Percentiles rank a stretch among this genome's conserved stretches.
Evolutionary conservation across 179 eudicot species (phyloP).

Genomic region (Sideroxylon spinosum): DNA sequence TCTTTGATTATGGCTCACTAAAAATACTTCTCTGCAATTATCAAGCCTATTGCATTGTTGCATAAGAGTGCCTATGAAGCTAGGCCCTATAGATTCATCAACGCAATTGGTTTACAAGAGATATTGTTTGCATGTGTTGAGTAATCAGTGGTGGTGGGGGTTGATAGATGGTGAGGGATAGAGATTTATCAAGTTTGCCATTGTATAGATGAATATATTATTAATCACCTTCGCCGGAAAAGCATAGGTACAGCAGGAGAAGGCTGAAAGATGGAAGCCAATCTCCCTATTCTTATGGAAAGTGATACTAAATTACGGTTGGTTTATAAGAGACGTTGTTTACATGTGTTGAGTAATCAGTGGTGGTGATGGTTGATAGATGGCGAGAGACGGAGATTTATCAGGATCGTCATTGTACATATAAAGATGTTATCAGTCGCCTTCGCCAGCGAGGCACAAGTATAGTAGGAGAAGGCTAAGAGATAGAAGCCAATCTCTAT

Average conservation of each 20-base stretch:
- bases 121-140: too few relatives aligned
- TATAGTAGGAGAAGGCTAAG: slow-evolving; percentile 62
- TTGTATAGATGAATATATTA: slow-evolving; percentile 46
- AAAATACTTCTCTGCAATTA: too few relatives aligned
- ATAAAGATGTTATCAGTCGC: slow-evolving; percentile 59
- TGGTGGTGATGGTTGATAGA: slow-evolving; percentile 8
- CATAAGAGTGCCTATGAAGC: too few relatives aligned
- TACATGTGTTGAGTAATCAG: too few relatives aligned
- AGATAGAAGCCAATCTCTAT: slow-evolving; percentile 74
- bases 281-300: slow-evolving; percentile 65
- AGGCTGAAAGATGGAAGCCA: slow-evolving; percentile 69
- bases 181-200: slow-evolving; percentile 49
- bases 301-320: too few relatives aligned
- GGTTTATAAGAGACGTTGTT: too few relatives aligned
- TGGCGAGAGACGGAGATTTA: slow-evolving; percentile 37
- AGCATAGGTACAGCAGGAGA: slow-evolving; percentile 50
- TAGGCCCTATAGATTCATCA: too few relatives aligned
- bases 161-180: slow-evolving; percentile 30
- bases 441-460: slow-evolving; percentile 44
- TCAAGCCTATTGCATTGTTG: too few relatives aligned
- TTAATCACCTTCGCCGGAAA: slow-evolving; percentile 38
- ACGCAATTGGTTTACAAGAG: too few relatives aligned
- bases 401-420: slow-evolving; percentile 47
- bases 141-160: background rate
- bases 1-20: too few relatives aligned